These are phyloP conservation scores for Botrytis tulipae DNA, from an alignment of 2,329 filamentous ascomycete genomes.

Conservation along the genomic window DNA sequence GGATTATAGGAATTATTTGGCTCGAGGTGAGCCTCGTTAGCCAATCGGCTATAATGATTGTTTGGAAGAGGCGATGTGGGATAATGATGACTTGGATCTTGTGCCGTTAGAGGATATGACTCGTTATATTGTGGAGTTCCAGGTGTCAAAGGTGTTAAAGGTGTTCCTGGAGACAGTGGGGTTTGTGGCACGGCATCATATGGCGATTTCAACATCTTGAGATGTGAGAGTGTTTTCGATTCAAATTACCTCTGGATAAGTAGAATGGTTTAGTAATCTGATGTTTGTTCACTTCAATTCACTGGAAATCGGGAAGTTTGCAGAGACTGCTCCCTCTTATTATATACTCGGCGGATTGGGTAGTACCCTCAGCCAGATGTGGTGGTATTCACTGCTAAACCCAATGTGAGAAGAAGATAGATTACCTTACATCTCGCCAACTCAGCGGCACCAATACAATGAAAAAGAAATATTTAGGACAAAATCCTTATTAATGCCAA, in stretches of 20 bases:
- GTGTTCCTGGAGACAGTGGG: background rate
- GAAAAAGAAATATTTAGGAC: background rate
- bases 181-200: background rate
- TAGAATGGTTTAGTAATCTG: too few relatives aligned
- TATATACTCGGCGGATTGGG: background rate
- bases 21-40: too few relatives aligned
- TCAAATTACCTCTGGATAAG: background rate
- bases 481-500: too few relatives aligned
- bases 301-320: background rate
- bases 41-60: background rate
- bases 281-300: background rate
- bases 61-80: background rate
- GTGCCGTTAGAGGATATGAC: background rate
- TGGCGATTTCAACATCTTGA: background rate
- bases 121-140: conserved; percentile 6
- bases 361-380: background rate
- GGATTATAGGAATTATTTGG: background rate
- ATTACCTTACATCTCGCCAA: background rate
- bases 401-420: background rate
- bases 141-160: background rate
- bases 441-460: background rate
- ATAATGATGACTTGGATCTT: background rate
- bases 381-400: background rate
- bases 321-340: background rate
- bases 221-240: background rate